Base-by-base conservation (phyloP, 805 yeast species). In the Sugiyamaella valdiviana region DNA sequence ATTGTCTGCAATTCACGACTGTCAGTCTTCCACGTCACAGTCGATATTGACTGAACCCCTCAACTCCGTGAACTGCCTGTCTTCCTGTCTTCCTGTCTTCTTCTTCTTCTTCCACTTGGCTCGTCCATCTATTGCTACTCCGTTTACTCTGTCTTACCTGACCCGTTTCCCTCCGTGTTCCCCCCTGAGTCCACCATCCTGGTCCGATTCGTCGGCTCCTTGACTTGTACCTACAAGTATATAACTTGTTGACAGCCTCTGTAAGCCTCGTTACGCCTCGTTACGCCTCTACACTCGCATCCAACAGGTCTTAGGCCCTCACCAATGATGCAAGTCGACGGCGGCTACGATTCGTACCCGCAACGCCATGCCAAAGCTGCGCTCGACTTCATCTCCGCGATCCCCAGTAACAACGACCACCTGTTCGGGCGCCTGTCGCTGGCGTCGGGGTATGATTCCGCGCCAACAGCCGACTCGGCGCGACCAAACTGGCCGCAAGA, bases 361-460 rank as follows among this genome's bases (percentile, higher is more conserved):
- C 44, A 29, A 14, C 26, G 26, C 23, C 44, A 41, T 6, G 26
- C 44, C 9, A 10, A 22, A 14, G 44, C 44, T 6, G 44, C 44
- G 15, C 21, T 24, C 15, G 36, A 41, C 22, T 41, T 41, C n/a
- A 22, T 41, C 5, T 21, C 16, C 22, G 36, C 44, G 6, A 17
- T 41, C 15, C 44, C 44, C 17, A 36, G 36, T 20, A 36, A 41
- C 32, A 6, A 26, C 32, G n/a, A 26, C 9, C 9, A n/a, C 32
- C 32, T 26, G n/a, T n/a, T n/a, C n/a, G n/a, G n/a, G n/a, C n/a
- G n/a, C n/a, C n/a, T n/a, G n/a, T n/a, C n/a, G n/a, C n/a, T n/a
- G n/a, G n/a, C n/a, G n/a, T n/a, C n/a, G n/a, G n/a, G n/a, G n/a
- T n/a, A n/a, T n/a, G n/a, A n/a, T n/a, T n/a, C n/a, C n/a, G n/a